Base-by-base conservation (phyloP, 495 filamentous ascomycete genomes). In the Neurospora terricola region DNA sequence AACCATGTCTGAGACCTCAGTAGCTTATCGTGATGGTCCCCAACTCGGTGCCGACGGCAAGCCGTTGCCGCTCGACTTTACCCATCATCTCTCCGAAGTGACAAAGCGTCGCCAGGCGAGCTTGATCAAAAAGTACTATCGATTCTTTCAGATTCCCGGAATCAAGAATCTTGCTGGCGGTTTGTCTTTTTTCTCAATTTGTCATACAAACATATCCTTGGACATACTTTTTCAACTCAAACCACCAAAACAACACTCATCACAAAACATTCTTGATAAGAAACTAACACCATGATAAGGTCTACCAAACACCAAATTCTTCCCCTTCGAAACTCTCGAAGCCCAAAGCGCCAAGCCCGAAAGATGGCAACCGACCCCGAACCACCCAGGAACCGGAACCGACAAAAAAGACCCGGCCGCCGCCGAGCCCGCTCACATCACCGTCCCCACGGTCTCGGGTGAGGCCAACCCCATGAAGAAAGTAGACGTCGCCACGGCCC, bases 111-210 rank as follows among this genome's bases (percentile, higher is more conserved):
- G 94, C 14, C 71, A 80, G 5, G 81, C 87, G 10, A 96, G 89
- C 77, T 81, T 78, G 38, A 86, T 97, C 75, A 97, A 97, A 81
- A 73, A 82, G 39, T 91, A 94, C 76, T 97, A 97, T 81, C 94
- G 93, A 77, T 96, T 92, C 78, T 96, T 95, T 75, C 23, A 77
- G 27, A 93, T 94, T 71, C 93, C 94, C 0, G 90, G 90, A 30
- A 94, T 97, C 76, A 87, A 86, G 14, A 96, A 98, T 80, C 79
- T 97, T n/a, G 93, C 94, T 40, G 94, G 94, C 75, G 94, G 94
- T 94, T 82, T 38, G 87, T 84, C 48, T 1, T 54, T 5, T 45
- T 21, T 45, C 42, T 45, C 18, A 45, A 0, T 10, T 45, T n/a
- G 42, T 45, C 42, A n/a, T 30, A 30, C 27, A 30, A 30, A 30